Percentiles rank a stretch among this genome's conserved stretches.
phyloP scores from a whole-genome alignment of 495 filamentous ascomycete genomes.

The Aspergillus sclerotiicarbonarius region DNA sequence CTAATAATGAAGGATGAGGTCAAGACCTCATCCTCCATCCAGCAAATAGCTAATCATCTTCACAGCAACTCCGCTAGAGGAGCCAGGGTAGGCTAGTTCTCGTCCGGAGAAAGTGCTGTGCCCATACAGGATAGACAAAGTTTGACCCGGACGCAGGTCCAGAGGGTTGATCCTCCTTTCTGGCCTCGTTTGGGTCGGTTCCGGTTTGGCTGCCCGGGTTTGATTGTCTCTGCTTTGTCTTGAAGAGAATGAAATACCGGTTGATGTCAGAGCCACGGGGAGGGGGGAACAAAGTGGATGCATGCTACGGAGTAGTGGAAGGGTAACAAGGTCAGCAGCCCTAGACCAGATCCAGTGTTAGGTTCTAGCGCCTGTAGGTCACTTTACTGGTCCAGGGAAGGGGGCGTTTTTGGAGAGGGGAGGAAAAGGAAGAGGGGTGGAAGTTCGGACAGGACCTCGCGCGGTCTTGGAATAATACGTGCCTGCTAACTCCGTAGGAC shows the following conservation, averaged over 20 bases:
- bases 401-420: constrained; percentile 8
- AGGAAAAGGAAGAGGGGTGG: constrained; percentile 15
- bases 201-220: constrained; percentile 35
- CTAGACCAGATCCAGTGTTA: constrained; percentile 19
- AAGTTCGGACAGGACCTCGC: constrained; percentile 26
- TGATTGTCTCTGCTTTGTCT: constrained; percentile 35
- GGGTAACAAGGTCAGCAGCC: constrained; percentile 22
- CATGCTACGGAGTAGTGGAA: constrained; percentile 30
- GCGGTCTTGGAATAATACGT: constrained; percentile 16
- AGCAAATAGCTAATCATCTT: constrained; percentile 28
- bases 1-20: constrained; percentile 36
- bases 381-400: constrained; percentile 12
- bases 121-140: constrained; percentile 40
- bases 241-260: constrained; percentile 33
- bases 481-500: constrained; percentile 27
- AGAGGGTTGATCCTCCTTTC: constrained; percentile 48
- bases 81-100: constrained; percentile 36
- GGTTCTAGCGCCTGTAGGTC: constrained; percentile 11
- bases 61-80: constrained; percentile 30
- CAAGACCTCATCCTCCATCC: constrained; percentile 43
- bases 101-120: constrained; percentile 37
- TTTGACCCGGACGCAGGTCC: constrained; percentile 50
- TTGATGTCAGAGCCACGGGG: constrained; percentile 46
- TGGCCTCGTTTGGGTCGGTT: constrained; percentile 38
- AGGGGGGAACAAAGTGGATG: constrained; percentile 38